Conservation (phyloP, 1,284 basidiomycete genomes). For the Ustilago vetiveriae region DNA sequence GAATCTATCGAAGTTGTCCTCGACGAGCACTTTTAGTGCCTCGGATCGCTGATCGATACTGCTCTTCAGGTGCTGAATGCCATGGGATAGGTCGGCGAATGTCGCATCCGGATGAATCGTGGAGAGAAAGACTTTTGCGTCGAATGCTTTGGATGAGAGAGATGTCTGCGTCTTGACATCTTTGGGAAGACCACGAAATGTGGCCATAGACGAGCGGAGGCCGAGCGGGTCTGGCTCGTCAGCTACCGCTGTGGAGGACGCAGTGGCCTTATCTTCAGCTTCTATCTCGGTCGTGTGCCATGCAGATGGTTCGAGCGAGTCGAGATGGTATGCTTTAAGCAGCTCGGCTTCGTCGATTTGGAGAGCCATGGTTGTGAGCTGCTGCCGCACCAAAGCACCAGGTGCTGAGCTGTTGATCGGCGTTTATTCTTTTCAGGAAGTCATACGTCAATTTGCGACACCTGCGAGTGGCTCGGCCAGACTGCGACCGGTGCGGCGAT, state of each 20-base stretch:
- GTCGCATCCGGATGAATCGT: conserved; percentile 94
- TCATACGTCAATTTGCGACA: too few species aligned
- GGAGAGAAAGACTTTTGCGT: conserved; percentile 91
- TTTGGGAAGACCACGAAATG: conserved; percentile 41
- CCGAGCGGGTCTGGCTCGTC: conserved; percentile 68
- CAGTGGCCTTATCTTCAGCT: conserved; percentile 20
- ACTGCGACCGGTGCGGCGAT: neutral
- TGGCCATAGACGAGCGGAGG: conserved; percentile 69
- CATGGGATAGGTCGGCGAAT: conserved; percentile 81
- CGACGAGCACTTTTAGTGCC: conserved; percentile 90
- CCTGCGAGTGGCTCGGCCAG: neutral
- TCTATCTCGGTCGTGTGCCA: conserved; percentile 59
- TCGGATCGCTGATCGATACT: conserved; percentile 74
- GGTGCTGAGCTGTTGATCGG: neutral
- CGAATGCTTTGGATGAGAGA: conserved; percentile 87
- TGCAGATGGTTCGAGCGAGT: conserved; percentile 64
- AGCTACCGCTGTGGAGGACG: conserved; percentile 21
- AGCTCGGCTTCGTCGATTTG: conserved; percentile 64
- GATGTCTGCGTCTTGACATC: conserved; percentile 52
- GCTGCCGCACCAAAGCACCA: too few species aligned
- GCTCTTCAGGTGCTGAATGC: conserved; percentile 52
- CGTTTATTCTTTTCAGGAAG: too few species aligned
- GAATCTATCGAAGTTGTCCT: conserved; percentile 97
- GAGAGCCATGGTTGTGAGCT: conserved; percentile 36
- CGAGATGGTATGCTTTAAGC: conserved; percentile 67